Evolutionary conservation across 148 eudicot genomes (phyloP), one percentile per base, ranked within the genome.

Genomic region (Agrostemma githago): DNA sequence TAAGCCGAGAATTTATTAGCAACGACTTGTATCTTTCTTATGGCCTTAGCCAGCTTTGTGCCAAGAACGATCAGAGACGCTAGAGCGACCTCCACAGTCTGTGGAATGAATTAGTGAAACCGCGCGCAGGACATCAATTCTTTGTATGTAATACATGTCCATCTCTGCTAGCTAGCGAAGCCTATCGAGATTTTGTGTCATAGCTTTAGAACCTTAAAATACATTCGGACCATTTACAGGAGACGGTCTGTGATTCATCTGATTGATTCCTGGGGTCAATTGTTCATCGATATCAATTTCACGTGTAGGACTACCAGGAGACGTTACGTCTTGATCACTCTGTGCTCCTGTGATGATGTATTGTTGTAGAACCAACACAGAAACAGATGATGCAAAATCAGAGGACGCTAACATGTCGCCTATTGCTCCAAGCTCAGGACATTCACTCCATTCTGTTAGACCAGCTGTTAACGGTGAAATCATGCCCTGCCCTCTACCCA

Each of bases 361-460:
- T 42, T 90, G 92, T 66, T 90, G 96, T 62, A 90, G 77, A 58
- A 90, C 92, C 59, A 90, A 66, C 66, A 88, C 90, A 0, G 99
- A 95, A 46, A 79, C 85, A 3, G 85, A 82, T 6, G 86, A 77
- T 0, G 88, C 87, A 74, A 92, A 92, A 72, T 92, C 97, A 6
- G 97, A 86, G 1, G 97, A 90, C 5, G 97, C 93, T 67, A 92
- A 77, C 64, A 95, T 51, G 76, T 90, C 97, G 14, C 99, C 99
- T 1, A 95, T 90, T 4, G 90, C 88, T 10, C 99, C 97, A 2
- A 94, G 86, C 76, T 94, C 98, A 2, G 96, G 97, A 70, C 98
- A 94, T 80, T 94, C 98, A 34, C 97, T 92, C 97, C 96, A 89
- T 67, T 92, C 98, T 0, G 96, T 94, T 16, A 94, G 78, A 74